Conservation (phyloP, 1,284 basidiomycete species). For the Bondarzewia mesenterica region DNA sequence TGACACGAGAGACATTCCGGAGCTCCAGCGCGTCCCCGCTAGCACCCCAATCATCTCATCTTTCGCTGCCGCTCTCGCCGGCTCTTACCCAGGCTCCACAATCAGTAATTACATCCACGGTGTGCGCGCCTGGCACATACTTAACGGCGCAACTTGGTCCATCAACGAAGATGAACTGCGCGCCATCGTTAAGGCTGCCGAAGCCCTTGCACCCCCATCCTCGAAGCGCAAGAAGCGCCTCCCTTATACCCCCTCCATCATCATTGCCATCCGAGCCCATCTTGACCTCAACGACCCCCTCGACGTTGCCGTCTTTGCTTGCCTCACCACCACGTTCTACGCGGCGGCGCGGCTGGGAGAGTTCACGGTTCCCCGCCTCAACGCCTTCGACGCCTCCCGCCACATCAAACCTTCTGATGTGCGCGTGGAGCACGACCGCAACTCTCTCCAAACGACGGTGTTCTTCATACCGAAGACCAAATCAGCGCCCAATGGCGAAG, state of each 20-base stretch:
- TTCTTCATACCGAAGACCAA: not conserved
- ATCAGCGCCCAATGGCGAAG: not conserved
- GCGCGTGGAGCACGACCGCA: not conserved
- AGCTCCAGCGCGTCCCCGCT: constrained; percentile 14
- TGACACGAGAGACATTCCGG: constrained; percentile 15
- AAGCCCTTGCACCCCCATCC: not conserved
- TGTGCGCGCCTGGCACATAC: constrained; percentile 19
- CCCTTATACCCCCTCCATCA: not conserved
- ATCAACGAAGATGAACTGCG: not conserved
- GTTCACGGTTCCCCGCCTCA: not conserved
- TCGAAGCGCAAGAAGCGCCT: not conserved
- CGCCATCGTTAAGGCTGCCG: not conserved
- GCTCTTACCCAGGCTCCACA: constrained; percentile 12
- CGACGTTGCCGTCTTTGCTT: not conserved
- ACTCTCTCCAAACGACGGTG: not conserved
- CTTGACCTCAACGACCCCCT: not conserved
- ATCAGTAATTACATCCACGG: constrained; percentile 16
- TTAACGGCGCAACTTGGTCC: constrained; percentile 15
- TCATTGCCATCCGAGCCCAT: not conserved
- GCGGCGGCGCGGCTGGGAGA: not conserved
- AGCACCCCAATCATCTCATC: constrained; percentile 3
- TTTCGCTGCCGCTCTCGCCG: constrained; percentile 13
- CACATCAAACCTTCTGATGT: not conserved
- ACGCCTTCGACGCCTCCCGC: not conserved
- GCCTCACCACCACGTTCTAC: not conserved